These are phyloP conservation scores for Backusella morwellensis DNA, from an alignment of 192 early-diverging fungal species.

Conservation along the genomic window DNA sequence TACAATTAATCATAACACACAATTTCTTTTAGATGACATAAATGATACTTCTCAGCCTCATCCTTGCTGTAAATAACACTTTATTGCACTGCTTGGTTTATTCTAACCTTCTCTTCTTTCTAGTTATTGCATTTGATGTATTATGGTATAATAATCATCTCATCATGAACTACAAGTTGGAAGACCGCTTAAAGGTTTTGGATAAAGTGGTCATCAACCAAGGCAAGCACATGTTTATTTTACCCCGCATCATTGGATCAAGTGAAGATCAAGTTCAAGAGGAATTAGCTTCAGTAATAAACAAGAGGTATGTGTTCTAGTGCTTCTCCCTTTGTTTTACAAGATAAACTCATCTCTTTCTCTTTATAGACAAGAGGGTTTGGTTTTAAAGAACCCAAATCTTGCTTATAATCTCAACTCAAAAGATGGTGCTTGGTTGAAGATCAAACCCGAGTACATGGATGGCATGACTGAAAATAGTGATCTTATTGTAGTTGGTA, in stretches of 20 bases:
- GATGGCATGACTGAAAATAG: slow-evolving; percentile 65
- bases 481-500: slow-evolving; percentile 74
- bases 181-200: slow-evolving; percentile 51
- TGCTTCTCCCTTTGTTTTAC: neutral
- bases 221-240: slow-evolving; percentile 53
- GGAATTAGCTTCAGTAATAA: slow-evolving; percentile 55
- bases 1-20: neutral
- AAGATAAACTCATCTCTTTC: neutral
- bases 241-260: slow-evolving; percentile 47
- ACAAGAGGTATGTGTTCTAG: slow-evolving; percentile 42
- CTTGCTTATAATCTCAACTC: slow-evolving; percentile 53
- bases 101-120: neutral
- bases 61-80: slow-evolving; percentile 42
- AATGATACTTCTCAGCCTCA: slow-evolving; percentile 32
- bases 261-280: slow-evolving; percentile 59
- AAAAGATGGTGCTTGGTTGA: slow-evolving; percentile 64
- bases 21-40: slow-evolving; percentile 28
- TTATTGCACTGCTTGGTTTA: too few species aligned
- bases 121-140: slow-evolving; percentile 76
- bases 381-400: slow-evolving; percentile 72
- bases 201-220: slow-evolving; percentile 49
- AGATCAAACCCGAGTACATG: slow-evolving; percentile 80
- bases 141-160: slow-evolving; percentile 64
- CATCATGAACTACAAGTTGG: slow-evolving; percentile 55
- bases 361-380: slow-evolving; percentile 45